Conservation (phyloP, 2,329 filamentous ascomycete species). For the Fusarium sp. region DNA sequence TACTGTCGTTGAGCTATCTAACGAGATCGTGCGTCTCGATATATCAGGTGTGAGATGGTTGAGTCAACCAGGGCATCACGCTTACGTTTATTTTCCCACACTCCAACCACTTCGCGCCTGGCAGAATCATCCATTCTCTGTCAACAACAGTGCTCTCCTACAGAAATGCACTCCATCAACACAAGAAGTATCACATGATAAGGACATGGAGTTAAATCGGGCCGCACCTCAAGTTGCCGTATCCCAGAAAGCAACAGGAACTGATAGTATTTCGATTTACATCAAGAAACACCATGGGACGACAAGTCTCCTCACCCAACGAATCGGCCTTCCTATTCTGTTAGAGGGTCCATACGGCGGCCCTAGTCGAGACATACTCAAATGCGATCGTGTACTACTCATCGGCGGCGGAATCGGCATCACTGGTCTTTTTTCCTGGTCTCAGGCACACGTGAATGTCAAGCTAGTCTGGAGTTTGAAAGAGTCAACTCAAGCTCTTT, state of each 20-base stretch:
- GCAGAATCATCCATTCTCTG: not conserved
- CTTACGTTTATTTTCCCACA: not conserved
- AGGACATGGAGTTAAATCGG: not conserved
- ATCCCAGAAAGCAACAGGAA: not conserved
- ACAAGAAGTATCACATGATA: not conserved
- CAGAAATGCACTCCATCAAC: not conserved
- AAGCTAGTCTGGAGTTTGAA: not conserved
- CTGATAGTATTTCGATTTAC: rapidly evolving
- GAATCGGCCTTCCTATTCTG: not conserved
- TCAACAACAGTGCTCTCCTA: not conserved
- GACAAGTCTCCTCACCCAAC: rapidly evolving
- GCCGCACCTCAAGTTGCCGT: not conserved
- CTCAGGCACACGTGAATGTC: not conserved
- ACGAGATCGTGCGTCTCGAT: not conserved
- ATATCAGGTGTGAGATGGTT: not conserved
- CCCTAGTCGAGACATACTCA: not conserved
- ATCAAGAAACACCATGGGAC: not conserved
- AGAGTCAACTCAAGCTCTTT: not conserved
- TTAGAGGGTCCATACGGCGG: not conserved
- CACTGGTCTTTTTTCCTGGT: not conserved
- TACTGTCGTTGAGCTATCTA: not conserved
- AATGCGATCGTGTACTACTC: not conserved
- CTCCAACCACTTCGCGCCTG: not conserved
- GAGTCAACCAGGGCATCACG: rapidly evolving
- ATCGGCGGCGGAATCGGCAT: not conserved